Evolutionary conservation across 169 alveolate species (phyloP).

Genomic region (Cryptosporidium parvum): DNA sequence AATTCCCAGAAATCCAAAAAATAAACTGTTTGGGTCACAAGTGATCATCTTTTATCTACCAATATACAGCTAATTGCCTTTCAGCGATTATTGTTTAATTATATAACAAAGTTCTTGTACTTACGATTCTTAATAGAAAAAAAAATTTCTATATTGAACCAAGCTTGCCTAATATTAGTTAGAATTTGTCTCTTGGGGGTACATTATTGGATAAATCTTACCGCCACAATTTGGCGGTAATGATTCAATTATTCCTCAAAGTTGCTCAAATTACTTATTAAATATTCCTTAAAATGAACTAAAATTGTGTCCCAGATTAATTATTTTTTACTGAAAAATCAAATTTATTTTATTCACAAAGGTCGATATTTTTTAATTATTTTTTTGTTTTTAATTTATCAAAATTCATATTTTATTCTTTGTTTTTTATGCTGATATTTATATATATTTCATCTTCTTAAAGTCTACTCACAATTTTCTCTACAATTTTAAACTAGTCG

Average conservation of each 20-base stretch:
- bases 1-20: slow-evolving; percentile 99
- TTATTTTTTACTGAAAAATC: too few species aligned
- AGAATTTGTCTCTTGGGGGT: slow-evolving; percentile 76
- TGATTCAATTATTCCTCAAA: neutral
- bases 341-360: too few species aligned
- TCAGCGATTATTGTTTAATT: slow-evolving; percentile 9
- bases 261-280: neutral
- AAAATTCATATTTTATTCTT: too few species aligned
- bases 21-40: slow-evolving; percentile 93
- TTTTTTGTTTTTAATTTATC: too few species aligned
- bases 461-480: neutral
- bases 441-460: too few species aligned
- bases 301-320: too few species aligned
- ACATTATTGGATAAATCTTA: slow-evolving; percentile 45
- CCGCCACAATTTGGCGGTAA: slow-evolving; percentile 45
- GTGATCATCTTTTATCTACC: slow-evolving; percentile 51
- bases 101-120: neutral
- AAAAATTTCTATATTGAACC: neutral
- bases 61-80: neutral
- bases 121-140: slow-evolving; percentile 7
- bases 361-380: too few species aligned
- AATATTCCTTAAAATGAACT: too few species aligned
- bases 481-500: too few species aligned
- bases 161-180: neutral
- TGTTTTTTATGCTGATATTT: too few species aligned